phyloP scores from a whole-genome alignment of 257 asterid species.

The Craterostigma plantagineum region DNA sequence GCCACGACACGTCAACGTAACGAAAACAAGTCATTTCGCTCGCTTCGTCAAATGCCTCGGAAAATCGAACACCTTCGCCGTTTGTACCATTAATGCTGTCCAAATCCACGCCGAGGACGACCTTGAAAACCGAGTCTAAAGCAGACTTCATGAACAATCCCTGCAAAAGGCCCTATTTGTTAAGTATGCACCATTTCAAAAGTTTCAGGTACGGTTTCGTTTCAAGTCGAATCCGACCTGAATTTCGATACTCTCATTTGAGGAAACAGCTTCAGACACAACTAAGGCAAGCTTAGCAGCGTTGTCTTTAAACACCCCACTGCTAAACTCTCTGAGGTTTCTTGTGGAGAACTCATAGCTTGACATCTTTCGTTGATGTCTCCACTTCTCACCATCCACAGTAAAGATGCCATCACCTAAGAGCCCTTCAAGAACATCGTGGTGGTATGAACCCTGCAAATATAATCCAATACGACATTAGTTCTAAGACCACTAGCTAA shows the following conservation, averaged over 20 bases:
- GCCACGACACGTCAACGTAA: constrained; percentile 41
- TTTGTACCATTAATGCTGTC: constrained; percentile 29
- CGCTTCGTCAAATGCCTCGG: constrained; percentile 45
- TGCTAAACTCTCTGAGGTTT: constrained; percentile 50
- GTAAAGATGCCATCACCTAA: constrained; percentile 68
- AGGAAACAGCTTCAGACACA: constrained; percentile 25
- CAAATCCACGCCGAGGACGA: constrained; percentile 48
- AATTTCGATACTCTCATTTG: constrained; percentile 25
- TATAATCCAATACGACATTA: background rate
- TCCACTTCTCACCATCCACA: constrained; percentile 74
- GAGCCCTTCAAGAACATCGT: constrained; percentile 25
- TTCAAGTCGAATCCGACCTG: constrained; percentile 25
- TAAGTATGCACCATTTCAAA: background rate
- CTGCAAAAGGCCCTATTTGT: constrained; percentile 13
- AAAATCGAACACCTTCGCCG: constrained; percentile 25
- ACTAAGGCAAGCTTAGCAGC: constrained; percentile 28
- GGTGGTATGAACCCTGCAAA: constrained; percentile 35
- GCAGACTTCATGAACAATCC: constrained; percentile 53
- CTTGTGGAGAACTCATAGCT: constrained; percentile 61
- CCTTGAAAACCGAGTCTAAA: constrained; percentile 49
- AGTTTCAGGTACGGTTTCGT: background rate
- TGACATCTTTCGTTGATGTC: constrained; percentile 50
- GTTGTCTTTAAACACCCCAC: constrained; percentile 35
- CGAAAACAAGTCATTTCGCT: constrained; percentile 30
- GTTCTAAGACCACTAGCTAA: background rate